Evolutionary conservation across 306 rosid species (phyloP).

Genomic region (Lagenaria siceraria): DNA sequence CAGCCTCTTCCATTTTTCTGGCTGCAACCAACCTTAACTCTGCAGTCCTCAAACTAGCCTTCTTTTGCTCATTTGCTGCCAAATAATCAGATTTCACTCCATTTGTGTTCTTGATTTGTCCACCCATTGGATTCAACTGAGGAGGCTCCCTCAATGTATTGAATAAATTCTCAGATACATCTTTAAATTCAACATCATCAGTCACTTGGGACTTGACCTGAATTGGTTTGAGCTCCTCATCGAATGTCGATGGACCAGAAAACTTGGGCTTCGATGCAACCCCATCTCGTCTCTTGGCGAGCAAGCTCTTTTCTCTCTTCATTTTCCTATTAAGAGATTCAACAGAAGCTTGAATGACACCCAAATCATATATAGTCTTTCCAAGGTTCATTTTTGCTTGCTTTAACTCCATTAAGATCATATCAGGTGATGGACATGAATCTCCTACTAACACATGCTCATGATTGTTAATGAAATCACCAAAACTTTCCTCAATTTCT

Average conservation of each 20-base stretch:
- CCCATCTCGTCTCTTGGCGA: conserved; percentile 38
- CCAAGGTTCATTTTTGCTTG: conserved; percentile 73
- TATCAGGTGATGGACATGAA: conserved; percentile 44
- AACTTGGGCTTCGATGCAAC: background rate
- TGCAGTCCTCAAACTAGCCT: conserved; percentile 38
- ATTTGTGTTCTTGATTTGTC: background rate
- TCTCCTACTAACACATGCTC: conserved; percentile 30
- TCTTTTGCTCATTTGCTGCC: background rate
- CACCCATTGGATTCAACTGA: background rate
- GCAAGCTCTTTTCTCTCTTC: conserved; percentile 56
- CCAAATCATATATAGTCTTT: conserved; percentile 71
- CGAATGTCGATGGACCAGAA: background rate
- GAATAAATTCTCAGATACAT: background rate
- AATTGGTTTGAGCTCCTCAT: background rate
- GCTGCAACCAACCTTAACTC: conserved; percentile 92
- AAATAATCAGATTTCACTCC: background rate
- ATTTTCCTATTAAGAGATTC: conserved; percentile 68
- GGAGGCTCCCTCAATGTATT: background rate
- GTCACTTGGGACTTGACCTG: background rate
- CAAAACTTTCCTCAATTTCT: conserved; percentile 37
- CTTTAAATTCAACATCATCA: background rate
- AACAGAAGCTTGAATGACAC: conserved; percentile 68
- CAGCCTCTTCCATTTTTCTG: conserved; percentile 96
- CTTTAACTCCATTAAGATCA: conserved; percentile 58
- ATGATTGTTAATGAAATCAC: conserved; percentile 14